Percentiles rank a stretch among this genome's conserved stretches.
Conservation (phyloP, 805 yeast genomes). For the Cyberlindnera maritima region DNA sequence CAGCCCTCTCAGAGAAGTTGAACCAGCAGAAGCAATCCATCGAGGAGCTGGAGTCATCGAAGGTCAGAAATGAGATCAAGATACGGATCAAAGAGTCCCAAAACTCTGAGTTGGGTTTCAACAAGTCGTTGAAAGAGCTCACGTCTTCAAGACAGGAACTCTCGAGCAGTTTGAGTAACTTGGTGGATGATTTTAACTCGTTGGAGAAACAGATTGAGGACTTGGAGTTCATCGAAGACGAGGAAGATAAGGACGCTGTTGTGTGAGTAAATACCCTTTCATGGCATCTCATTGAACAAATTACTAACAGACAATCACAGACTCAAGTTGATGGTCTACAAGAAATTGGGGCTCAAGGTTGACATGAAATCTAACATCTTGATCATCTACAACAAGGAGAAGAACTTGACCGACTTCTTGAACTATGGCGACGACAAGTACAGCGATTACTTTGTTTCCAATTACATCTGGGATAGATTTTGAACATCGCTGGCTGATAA, state of each 20-base stretch:
- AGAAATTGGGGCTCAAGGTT: slow-evolving; percentile 55
- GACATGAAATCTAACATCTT: slow-evolving; percentile 42
- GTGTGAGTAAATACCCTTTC: slow-evolving; percentile 20
- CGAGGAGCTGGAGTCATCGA: slow-evolving; percentile 29
- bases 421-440: slow-evolving; percentile 49
- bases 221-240: slow-evolving; percentile 26
- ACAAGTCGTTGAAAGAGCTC: slow-evolving; percentile 50
- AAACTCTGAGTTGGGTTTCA: slow-evolving; percentile 46
- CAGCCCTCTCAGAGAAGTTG: slow-evolving; percentile 19
- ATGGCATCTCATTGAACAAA: too few species aligned
- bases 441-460: slow-evolving; percentile 67
- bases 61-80: slow-evolving; percentile 30
- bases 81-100: slow-evolving; percentile 36
- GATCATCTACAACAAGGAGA: slow-evolving; percentile 47
- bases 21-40: slow-evolving; percentile 17
- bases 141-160: slow-evolving; percentile 41
- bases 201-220: slow-evolving; percentile 34
- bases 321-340: slow-evolving; percentile 56
- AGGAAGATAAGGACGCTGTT: slow-evolving; percentile 41
- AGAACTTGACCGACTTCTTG: slow-evolving; percentile 46
- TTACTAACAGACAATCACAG: slow-evolving; percentile 9
- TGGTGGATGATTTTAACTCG: slow-evolving; percentile 35
- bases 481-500: slow-evolving; percentile 10
- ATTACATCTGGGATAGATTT: slow-evolving; percentile 74
- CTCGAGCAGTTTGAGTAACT: slow-evolving; percentile 35